Base-by-base conservation (phyloP, 2,329 filamentous ascomycete species). In the Thelonectria discophora region DNA sequence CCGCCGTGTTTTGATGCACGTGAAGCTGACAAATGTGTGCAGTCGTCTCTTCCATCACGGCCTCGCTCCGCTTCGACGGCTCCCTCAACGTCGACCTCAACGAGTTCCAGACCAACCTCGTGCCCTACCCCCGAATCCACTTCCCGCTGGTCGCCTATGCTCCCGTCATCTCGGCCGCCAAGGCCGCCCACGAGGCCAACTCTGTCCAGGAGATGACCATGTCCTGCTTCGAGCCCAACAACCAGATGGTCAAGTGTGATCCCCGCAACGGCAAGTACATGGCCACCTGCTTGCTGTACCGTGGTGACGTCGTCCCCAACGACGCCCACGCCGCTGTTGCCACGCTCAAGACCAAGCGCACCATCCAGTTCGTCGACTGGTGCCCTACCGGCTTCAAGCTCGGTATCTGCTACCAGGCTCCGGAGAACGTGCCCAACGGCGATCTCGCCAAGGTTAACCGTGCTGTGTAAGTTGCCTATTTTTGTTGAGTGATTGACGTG, bases 201-300 rank as follows among this genome's bases (percentile, higher is more conserved):
- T n/a, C n/a, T n/a, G 95, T 94, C 94, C 87, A 93, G 92, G 84
- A 98, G 86, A 97, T 98, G 89, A 93, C 57, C 85, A 88, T 65
- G 92, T 95, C 68, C 80, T 91, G 88, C 80, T 91, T 91, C 74
- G 88, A 91, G 81, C 89, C 88, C 69, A 90, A 90, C 84, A 91
- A 91, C 84, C 89, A 91, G 80, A 91, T 91, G 88, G 89, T 91
- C 60, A 88, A 90, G 66, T 91, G 89, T 76, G 88, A 91, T 71
- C 88, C 88, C 64, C 87, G 87, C 76, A 90, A 90, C 73, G 89
- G 88, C 76, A 91, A 90, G 81, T 91, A 91, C 83, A 91, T 91
- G 88, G 89, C 89, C 63, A 88, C 90, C 47, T 88, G 87, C 65
- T 85, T 91, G 60, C 81, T 91, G 68, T 91, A 91, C 82, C 88